These are phyloP conservation scores for Spongispora temasekensis DNA, from an alignment of 1,284 basidiomycete species.

Conservation along the genomic window DNA sequence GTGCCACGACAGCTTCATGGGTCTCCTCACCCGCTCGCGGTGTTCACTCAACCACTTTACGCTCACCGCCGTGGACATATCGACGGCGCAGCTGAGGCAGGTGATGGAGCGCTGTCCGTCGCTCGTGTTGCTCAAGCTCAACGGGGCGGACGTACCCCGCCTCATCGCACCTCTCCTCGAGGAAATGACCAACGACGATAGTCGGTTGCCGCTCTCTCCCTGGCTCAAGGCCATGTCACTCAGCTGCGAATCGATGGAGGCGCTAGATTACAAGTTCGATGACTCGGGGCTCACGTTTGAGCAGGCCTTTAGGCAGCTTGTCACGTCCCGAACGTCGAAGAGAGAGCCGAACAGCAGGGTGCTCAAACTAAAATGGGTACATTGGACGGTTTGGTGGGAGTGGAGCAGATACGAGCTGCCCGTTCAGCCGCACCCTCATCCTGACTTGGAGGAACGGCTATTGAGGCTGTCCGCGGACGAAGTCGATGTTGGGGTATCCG, in stretches of 20 bases:
- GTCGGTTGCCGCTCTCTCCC: conserved; percentile 24
- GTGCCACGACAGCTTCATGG: conserved; percentile 31
- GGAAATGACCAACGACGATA: conserved; percentile 21
- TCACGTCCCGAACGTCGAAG: conserved; percentile 26
- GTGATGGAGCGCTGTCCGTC: conserved; percentile 32
- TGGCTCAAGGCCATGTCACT: conserved; percentile 33
- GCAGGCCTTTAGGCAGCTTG: conserved; percentile 26
- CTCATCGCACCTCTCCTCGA: conserved; percentile 25
- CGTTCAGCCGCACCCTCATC: conserved; percentile 22
- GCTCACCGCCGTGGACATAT: conserved; percentile 27
- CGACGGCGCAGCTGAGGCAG: conserved; percentile 23
- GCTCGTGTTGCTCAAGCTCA: conserved; percentile 30
- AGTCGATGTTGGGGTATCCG: conserved; percentile 33
- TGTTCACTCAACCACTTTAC: conserved; percentile 34
- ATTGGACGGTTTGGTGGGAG: conserved; percentile 34
- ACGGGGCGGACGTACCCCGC: conserved; percentile 24
- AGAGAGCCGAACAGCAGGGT: conserved; percentile 27
- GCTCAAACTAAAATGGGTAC: conserved; percentile 30
- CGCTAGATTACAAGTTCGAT: conserved; percentile 21
- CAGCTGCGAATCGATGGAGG: conserved; percentile 30
- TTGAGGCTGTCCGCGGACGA: conserved; percentile 22
- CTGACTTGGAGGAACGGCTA: conserved; percentile 26
- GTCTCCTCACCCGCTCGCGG: conserved; percentile 25
- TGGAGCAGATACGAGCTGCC: conserved; percentile 26
- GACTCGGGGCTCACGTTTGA: conserved; percentile 30